Base-by-base conservation (phyloP, 2,329 filamentous ascomycete genomes). In the Fonsecaea multimorphosa region DNA sequence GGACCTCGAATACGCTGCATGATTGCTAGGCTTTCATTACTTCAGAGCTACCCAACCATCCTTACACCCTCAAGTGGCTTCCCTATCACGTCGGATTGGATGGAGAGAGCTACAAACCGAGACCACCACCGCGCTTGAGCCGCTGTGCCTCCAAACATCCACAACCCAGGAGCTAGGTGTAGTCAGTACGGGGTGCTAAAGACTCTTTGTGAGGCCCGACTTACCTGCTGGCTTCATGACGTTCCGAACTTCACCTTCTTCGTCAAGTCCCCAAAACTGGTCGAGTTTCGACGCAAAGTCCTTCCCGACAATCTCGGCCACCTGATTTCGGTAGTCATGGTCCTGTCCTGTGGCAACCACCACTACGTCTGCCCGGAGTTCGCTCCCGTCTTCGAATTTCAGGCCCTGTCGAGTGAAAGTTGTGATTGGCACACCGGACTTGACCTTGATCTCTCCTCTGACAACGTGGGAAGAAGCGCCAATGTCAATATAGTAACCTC, bases 401-500 rank as follows among this genome's bases (percentile, higher is more conserved):
- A 84, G 72, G 1, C 80, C 81, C 2, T 77, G 70, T 1, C 75
- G 71, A 0, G 78, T 76, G 58, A 81, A 77, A 1, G 70, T 62
- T 8, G 73, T 70, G 31, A 77, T 71, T 12, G 75, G 68, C 32
- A 76, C 77, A 6, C 75, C 58, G 19, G 58, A 60, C 34, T 75
- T 80, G 51, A 84, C 73, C 63, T 78, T 79, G 67, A 84, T 81
- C 72, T 82, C 84, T 27, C 81, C 79, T 6, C 79, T 73, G 14
- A 77, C 72, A 52, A 83, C 82, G 52, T 80, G 75, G 27, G 74
- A 73, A 1, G 75, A 79, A 1, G 76, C 76, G 1, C 82, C 82
- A 29, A 82, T 78, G 64, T 84, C 81, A 40, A 83, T 77, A 66
- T 83, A 83, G 68, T 83, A 81, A 0, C 81, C 80, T 2, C 82